These are phyloP conservation scores for Citrullus mucosospermus DNA, from an alignment of 306 rosid species.

Conservation along the genomic window DNA sequence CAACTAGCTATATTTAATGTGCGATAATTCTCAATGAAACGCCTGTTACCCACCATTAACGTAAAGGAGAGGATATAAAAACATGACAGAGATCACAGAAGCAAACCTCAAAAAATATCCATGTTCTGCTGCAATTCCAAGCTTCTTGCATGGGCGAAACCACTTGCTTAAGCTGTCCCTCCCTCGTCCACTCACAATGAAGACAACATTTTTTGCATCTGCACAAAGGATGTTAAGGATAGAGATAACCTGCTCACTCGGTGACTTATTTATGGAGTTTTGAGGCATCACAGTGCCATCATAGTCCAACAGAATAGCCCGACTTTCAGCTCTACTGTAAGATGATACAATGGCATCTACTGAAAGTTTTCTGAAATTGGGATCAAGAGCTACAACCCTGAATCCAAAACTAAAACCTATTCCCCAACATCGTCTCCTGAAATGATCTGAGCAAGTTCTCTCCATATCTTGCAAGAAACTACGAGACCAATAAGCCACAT, in stretches of 20 bases:
- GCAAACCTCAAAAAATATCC: conserved; percentile 60
- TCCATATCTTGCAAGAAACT: conserved; percentile 80
- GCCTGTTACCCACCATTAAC: neutral
- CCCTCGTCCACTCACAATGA: conserved; percentile 77
- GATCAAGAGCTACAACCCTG: conserved; percentile 76
- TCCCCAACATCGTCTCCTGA: conserved; percentile 63
- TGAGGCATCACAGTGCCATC: conserved; percentile 87
- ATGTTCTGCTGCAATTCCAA: conserved; percentile 80
- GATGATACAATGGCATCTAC: conserved; percentile 47
- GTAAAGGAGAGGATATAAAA: neutral
- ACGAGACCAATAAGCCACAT: conserved; percentile 71
- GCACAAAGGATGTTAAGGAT: conserved; percentile 40
- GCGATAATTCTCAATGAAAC: neutral
- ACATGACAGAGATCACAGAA: neutral
- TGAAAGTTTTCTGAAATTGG: conserved; percentile 63
- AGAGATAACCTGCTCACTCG: conserved; percentile 49
- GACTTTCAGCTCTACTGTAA: conserved; percentile 36
- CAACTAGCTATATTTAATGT: neutral
- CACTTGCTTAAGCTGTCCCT: conserved; percentile 51
- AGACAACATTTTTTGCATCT: conserved; percentile 55
- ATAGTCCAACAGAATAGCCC: conserved; percentile 75
- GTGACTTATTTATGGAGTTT: conserved; percentile 47
- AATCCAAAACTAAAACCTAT: conserved; percentile 70
- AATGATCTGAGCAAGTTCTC: conserved; percentile 61
- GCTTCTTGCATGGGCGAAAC: conserved; percentile 53